Conservation (phyloP, 768 basidiomycete species). For the Sporobolomyces phaffii region DNA sequence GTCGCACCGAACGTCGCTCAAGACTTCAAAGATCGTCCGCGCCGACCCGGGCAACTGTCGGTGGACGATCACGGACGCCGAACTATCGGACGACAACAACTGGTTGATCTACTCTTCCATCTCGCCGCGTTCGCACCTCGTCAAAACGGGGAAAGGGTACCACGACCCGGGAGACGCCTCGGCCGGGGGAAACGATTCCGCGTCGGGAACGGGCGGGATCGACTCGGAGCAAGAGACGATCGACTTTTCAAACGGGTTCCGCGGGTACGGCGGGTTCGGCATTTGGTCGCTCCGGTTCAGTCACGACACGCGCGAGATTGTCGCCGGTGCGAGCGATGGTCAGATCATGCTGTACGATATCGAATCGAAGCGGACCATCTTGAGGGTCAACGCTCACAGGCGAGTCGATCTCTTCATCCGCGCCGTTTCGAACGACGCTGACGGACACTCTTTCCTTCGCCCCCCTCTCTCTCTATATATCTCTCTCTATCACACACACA, state of each 20-base stretch:
- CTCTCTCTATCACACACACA: too few relatives aligned
- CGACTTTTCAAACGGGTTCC: slow-evolving; percentile 38
- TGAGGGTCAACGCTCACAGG: slow-evolving; percentile 77
- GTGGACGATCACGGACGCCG: slow-evolving; percentile 84
- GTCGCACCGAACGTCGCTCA: slow-evolving; percentile 54
- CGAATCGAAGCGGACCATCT: slow-evolving; percentile 65
- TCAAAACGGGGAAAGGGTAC: slow-evolving; percentile 39
- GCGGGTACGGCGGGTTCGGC: slow-evolving; percentile 22
- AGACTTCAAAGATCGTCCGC: slow-evolving; percentile 50
- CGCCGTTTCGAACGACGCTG: background rate
- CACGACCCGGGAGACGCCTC: too few relatives aligned
- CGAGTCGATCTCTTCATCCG: background rate
- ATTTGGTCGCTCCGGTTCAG: slow-evolving; percentile 96
- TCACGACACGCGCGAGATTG: slow-evolving; percentile 88
- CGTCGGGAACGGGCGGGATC: background rate
- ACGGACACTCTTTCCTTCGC: background rate
- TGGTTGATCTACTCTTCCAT: slow-evolving; percentile 89
- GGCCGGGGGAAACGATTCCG: too few relatives aligned
- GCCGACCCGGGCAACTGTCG: slow-evolving; percentile 47
- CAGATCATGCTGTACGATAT: slow-evolving; percentile 71
- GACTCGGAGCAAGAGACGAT: slow-evolving; percentile 37
- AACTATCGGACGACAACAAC: slow-evolving; percentile 45
- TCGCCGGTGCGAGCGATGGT: slow-evolving; percentile 68
- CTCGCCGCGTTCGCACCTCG: slow-evolving; percentile 46
- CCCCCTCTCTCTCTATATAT: too few relatives aligned